These are phyloP conservation scores for Micractinium sp. DNA, from an alignment of 139 green algal species.

Conservation along the genomic window DNA sequence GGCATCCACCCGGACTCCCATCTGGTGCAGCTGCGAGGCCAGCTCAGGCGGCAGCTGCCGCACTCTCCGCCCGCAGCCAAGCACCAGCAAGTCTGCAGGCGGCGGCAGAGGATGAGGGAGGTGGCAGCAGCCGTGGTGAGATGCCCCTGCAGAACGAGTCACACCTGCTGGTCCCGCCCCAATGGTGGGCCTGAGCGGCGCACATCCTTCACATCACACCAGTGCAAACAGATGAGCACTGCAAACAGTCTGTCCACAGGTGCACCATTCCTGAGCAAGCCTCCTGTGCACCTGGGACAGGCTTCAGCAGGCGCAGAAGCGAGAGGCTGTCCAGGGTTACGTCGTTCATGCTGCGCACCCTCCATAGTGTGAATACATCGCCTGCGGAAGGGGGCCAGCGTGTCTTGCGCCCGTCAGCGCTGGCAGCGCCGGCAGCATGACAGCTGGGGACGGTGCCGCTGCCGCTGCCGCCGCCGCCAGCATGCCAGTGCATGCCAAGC, in stretches of 20 bases:
- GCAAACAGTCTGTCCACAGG: too few species aligned
- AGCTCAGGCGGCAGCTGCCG: conserved; percentile 26
- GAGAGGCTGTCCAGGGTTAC: conserved; percentile 5
- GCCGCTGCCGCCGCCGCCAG: background rate
- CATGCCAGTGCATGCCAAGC: background rate
- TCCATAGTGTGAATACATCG: conserved; percentile 41
- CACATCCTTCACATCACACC: background rate
- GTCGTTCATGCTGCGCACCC: background rate
- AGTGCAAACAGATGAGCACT: background rate
- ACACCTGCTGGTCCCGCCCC: background rate
- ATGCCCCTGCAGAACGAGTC: background rate
- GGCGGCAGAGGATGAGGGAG: background rate
- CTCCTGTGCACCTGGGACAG: background rate
- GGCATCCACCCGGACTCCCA: conserved; percentile 62
- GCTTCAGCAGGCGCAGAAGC: conserved; percentile 26
- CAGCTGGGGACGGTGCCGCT: background rate
- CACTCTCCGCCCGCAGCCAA: conserved; percentile 19
- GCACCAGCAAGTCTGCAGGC: conserved; percentile 36
- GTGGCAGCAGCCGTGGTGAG: too few species aligned
- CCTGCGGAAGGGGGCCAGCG: background rate
- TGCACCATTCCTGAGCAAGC: background rate
- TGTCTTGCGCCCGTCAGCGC: background rate
- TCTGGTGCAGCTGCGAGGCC: conserved; percentile 33
- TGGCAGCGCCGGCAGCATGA: background rate
- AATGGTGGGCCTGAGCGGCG: too few species aligned